Evolutionary conservation across 495 filamentous ascomycete species (phyloP).

Genomic region (Bacidia gigantensis): DNA sequence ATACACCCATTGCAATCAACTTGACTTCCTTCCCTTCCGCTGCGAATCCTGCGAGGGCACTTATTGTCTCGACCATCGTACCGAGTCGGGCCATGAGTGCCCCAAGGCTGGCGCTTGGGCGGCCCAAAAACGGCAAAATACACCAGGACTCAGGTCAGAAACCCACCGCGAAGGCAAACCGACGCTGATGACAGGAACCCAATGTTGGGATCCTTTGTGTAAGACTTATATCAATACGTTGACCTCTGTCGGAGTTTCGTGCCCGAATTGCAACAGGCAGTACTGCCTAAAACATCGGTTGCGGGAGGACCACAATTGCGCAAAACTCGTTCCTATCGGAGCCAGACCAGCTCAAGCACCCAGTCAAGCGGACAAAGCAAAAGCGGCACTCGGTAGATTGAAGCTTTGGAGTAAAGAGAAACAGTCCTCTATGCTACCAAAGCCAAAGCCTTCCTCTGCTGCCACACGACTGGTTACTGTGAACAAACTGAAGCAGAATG

Average conservation of each 20-base stretch:
- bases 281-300: slow-evolving; percentile 92
- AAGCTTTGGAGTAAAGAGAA: slow-evolving; percentile 54
- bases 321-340: slow-evolving; percentile 51
- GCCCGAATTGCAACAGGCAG: slow-evolving; percentile 60
- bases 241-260: slow-evolving; percentile 66
- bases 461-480: slow-evolving; percentile 47
- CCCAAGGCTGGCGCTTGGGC: slow-evolving; percentile 79
- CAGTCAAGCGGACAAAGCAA: slow-evolving; percentile 38
- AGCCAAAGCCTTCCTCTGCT: slow-evolving; percentile 44
- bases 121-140: slow-evolving; percentile 8
- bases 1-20: slow-evolving; percentile 75
- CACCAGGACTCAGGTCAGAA: slow-evolving; percentile 2
- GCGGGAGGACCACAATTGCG: slow-evolving; percentile 77
- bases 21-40: slow-evolving; percentile 92
- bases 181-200: slow-evolving; percentile 45
- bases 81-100: slow-evolving; percentile 72
- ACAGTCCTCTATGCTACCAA: slow-evolving; percentile 36
- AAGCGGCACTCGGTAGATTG: slow-evolving; percentile 48
- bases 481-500: slow-evolving; percentile 65
- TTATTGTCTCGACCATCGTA: slow-evolving; percentile 91
- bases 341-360: slow-evolving; percentile 34
- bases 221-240: slow-evolving; percentile 77
- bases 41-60: slow-evolving; percentile 80
- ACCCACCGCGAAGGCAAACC: slow-evolving; percentile 29
- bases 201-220: slow-evolving; percentile 63